A percentile compares a stretch with the other conserved stretches of the same genome.
These are phyloP conservation scores for Pueraria montana DNA, from an alignment of 306 rosid species.

Conservation along the genomic window DNA sequence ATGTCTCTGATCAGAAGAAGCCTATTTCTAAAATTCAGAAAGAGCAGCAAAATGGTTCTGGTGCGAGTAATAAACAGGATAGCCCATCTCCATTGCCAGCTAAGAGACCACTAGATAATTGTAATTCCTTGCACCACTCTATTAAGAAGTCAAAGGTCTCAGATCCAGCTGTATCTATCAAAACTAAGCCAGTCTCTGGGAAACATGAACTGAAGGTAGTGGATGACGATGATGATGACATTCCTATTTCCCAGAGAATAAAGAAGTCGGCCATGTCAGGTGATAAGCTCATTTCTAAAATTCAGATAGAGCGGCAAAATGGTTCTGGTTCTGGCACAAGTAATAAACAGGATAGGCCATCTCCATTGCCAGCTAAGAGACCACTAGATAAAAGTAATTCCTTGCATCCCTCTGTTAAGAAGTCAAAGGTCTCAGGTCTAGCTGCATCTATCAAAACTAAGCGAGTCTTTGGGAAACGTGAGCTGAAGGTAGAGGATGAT, in stretches of 20 bases:
- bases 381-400: conserved; percentile 50
- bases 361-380: conserved; percentile 53
- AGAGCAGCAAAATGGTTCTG: background rate
- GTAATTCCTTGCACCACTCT: background rate
- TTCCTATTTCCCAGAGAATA: no score
- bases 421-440: conserved; percentile 51
- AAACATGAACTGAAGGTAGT: background rate
- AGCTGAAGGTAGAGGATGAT: conserved; percentile 49
- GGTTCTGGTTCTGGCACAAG: conserved; percentile 49
- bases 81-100: background rate
- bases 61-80: background rate
- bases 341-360: conserved; percentile 44
- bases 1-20: background rate
- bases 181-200: background rate
- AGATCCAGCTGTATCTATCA: background rate
- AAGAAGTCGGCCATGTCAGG: background rate
- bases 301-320: conserved; percentile 48
- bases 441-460: conserved; percentile 47
- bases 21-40: background rate
- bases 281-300: conserved; percentile 50
- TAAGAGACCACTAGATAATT: background rate
- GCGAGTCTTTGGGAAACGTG: conserved; percentile 37
- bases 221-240: background rate
- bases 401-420: conserved; percentile 44
- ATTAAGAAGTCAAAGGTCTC: background rate